Conservation (phyloP, 2,329 filamentous ascomycete genomes). For the Sclerotinia borealis region DNA sequence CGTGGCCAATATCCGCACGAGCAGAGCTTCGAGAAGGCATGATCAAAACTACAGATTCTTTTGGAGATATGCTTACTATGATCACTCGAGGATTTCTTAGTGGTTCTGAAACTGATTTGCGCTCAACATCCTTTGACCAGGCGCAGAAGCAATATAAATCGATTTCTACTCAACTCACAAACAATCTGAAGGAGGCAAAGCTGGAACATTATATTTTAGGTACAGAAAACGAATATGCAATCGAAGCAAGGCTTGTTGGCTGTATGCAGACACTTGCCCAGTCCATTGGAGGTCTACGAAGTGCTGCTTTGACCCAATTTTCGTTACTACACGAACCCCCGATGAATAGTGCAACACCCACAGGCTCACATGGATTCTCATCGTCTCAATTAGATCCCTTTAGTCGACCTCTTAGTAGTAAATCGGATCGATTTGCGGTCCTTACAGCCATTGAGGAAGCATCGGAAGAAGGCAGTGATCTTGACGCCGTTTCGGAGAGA, state of each 20-base stretch:
- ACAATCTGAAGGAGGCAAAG: conserved; percentile 77
- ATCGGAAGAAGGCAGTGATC: conserved; percentile 49
- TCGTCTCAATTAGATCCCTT: not conserved
- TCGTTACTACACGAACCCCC: conserved; percentile 62
- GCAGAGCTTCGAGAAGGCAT: conserved; percentile 67
- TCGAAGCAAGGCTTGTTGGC: conserved; percentile 74
- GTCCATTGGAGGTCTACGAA: conserved; percentile 82
- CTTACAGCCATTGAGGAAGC: conserved; percentile 59
- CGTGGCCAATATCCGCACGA: conserved; percentile 66
- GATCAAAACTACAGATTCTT: conserved; percentile 64
- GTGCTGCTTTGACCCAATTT: conserved; percentile 86
- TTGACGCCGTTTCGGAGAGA: conserved; percentile 34
- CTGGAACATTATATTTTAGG: conserved; percentile 82
- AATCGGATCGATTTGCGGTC: conserved; percentile 40
- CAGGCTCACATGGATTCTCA: conserved; percentile 8
- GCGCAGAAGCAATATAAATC: conserved; percentile 59
- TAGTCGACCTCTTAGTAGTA: conserved; percentile 34
- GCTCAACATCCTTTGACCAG: conserved; percentile 56
- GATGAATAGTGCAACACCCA: conserved; percentile 17
- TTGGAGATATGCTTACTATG: conserved; percentile 74
- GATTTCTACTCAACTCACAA: conserved; percentile 64
- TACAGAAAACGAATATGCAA: conserved; percentile 68
- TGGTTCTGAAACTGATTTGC: conserved; percentile 72
- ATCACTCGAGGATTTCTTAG: conserved; percentile 80
- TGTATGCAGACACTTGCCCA: conserved; percentile 82